Conservation (phyloP, 1,139 yeast genomes). For the Candida albicans region DNA sequence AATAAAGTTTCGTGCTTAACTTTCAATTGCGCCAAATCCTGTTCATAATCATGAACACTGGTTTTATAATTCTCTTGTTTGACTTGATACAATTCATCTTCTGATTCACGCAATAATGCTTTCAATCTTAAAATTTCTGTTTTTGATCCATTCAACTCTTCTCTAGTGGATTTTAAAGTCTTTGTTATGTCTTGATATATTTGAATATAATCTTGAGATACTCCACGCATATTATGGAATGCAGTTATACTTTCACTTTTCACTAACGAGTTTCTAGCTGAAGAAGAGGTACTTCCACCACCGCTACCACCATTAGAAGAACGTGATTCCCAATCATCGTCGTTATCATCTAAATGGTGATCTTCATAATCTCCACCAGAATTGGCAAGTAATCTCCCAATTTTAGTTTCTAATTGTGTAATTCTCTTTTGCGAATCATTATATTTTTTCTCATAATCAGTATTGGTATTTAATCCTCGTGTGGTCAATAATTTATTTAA, state of each 20-base stretch:
- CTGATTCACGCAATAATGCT: slow-evolving; percentile 47
- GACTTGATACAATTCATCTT: slow-evolving; percentile 45
- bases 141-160: slow-evolving; percentile 50
- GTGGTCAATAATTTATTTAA: slow-evolving; percentile 44
- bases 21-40: slow-evolving; percentile 41
- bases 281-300: slow-evolving; percentile 11
- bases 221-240: slow-evolving; percentile 11
- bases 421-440: slow-evolving; percentile 39
- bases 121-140: slow-evolving; percentile 54
- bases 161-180: slow-evolving; percentile 50
- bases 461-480: slow-evolving; percentile 33
- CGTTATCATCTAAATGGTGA: too few species aligned
- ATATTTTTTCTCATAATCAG: slow-evolving; percentile 40
- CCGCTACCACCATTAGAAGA: slow-evolving; percentile 15
- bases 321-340: too few species aligned
- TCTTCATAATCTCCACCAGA: not conserved
- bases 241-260: slow-evolving; percentile 42
- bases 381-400: slow-evolving; percentile 23
- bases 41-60: slow-evolving; percentile 42
- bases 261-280: slow-evolving; percentile 16
- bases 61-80: slow-evolving; percentile 36
- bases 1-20: slow-evolving; percentile 55
- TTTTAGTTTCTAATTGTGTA: slow-evolving; percentile 34
- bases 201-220: slow-evolving; percentile 47
- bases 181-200: slow-evolving; percentile 59